Base-by-base conservation (phyloP, 345 rosid species). In the Limnanthes douglasii region DNA sequence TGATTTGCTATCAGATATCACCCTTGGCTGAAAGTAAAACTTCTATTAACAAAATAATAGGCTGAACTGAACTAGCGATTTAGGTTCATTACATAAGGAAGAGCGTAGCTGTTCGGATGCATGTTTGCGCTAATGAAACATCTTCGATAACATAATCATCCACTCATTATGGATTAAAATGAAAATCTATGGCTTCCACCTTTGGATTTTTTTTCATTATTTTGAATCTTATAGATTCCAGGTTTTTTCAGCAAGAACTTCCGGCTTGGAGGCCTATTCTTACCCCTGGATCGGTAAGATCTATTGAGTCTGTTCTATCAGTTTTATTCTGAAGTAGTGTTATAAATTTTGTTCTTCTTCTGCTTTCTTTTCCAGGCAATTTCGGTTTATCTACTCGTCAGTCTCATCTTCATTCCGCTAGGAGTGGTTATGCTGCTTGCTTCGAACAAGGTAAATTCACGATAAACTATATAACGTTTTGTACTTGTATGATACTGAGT, bases 231-330 rank as follows among this genome's bases (percentile, higher is more conserved):
- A 41, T 81, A 90, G 98, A 84, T 60, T 90, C 95, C 1, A 80
- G 51, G 56, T 90, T 90, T 61, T 77, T 92, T 11, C 98, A 90
- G 39, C 98, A 80, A 58, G 98, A 90, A 59, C 96, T 90, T 52
- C 98, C 96, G 1, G 98, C 98, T 59, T 90, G 98, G 72, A 90
- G 84, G 54, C 98, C 98, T 1, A 90, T 90, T 42, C 96, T 90
- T 5, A 90, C 98, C 0, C 98, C 98, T 7, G 51, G 78, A 59
- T 90, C 95, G 98, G 98, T 88, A 64, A 56, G 67, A 22, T 53
- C 37, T 40, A 30, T 52, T 3, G 7, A 34, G 8, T 18, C 8
- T 3, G 8, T 25, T 11, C 0, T 21, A 16, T 39, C 11, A 6
- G 5, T 6, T 38, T 48, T 32, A 3, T 32, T 28, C 11, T 35